Evolutionary conservation across 2,329 filamentous ascomycete genomes (phyloP).

Genomic region (Diaporthe ilicicola): DNA sequence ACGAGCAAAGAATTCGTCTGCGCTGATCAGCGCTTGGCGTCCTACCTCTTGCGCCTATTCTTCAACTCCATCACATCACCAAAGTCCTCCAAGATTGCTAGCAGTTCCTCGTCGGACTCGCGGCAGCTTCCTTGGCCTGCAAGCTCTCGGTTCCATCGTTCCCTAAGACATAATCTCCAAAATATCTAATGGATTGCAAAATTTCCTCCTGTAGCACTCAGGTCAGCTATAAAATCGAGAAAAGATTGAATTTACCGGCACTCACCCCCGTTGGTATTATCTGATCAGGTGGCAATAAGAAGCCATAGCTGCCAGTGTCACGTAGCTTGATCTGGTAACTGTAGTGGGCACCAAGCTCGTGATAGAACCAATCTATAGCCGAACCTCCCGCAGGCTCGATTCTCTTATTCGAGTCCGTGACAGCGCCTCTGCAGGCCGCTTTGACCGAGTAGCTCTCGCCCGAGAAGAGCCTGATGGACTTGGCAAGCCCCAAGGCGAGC

Average conservation of each 20-base stretch:
- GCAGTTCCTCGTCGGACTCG: slow-evolving; percentile 32
- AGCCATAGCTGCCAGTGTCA: slow-evolving; percentile 94
- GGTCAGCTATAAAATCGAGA: background rate
- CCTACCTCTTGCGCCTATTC: slow-evolving; percentile 26
- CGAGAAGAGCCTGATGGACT: slow-evolving; percentile 83
- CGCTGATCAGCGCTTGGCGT: background rate
- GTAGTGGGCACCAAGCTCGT: slow-evolving; percentile 81
- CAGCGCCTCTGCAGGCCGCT: slow-evolving; percentile 86
- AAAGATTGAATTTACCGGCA: background rate
- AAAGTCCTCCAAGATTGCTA: slow-evolving; percentile 22
- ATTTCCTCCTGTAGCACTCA: slow-evolving; percentile 68
- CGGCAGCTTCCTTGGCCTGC: slow-evolving; percentile 37
- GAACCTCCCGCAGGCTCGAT: slow-evolving; percentile 84
- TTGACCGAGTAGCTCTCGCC: slow-evolving; percentile 80
- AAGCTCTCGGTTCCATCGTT: slow-evolving; percentile 71
- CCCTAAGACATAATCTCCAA: slow-evolving; percentile 80
- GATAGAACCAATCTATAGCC: slow-evolving; percentile 95
- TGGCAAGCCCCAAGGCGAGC: slow-evolving; percentile 85
- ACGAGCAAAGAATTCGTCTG: background rate
- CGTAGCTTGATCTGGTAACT: slow-evolving; percentile 94
- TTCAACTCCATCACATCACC: slow-evolving; percentile 31
- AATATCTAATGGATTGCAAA: slow-evolving; percentile 82
- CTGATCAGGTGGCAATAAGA: slow-evolving; percentile 84
- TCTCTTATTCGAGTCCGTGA: slow-evolving; percentile 50
- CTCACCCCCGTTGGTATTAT: slow-evolving; percentile 80